phyloP scores from a whole-genome alignment of 164 flowering plant species.

The Magnolia sinica region DNA sequence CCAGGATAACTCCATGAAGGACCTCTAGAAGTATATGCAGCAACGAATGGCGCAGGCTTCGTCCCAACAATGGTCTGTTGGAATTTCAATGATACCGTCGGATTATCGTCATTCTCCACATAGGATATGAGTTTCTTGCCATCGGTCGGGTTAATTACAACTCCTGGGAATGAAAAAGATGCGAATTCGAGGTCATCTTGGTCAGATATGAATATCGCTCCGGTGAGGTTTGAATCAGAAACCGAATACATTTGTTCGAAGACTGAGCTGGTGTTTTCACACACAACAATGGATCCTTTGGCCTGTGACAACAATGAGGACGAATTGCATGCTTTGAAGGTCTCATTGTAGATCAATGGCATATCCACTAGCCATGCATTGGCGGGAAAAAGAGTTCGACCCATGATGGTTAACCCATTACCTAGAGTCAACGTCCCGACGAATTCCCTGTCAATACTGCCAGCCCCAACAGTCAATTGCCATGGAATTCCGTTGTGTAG shows the following conservation, averaged over 20 bases:
- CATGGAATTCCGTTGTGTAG: too few relatives aligned
- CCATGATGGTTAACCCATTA: too few relatives aligned
- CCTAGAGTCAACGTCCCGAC: too few relatives aligned
- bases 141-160: not conserved
- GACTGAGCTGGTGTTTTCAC: constrained; percentile 29
- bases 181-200: not conserved
- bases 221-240: constrained; percentile 23
- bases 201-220: constrained; percentile 52
- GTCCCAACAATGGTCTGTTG: too few relatives aligned
- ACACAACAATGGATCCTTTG: constrained; percentile 13
- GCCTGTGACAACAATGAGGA: not conserved
- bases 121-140: not conserved
- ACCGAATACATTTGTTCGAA: constrained; percentile 27
- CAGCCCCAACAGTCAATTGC: too few relatives aligned
- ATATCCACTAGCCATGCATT: not conserved
- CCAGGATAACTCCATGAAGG: too few relatives aligned
- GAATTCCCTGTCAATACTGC: too few relatives aligned
- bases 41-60: too few relatives aligned
- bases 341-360: constrained; percentile 14
- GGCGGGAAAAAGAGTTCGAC: constrained; percentile 20
- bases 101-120: not conserved
- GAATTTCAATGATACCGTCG: not conserved
- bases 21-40: too few relatives aligned
- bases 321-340: constrained; percentile 6
- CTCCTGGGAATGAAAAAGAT: not conserved